phyloP scores from a whole-genome alignment of 306 rosid genomes.

The Dryas alaskensis region DNA sequence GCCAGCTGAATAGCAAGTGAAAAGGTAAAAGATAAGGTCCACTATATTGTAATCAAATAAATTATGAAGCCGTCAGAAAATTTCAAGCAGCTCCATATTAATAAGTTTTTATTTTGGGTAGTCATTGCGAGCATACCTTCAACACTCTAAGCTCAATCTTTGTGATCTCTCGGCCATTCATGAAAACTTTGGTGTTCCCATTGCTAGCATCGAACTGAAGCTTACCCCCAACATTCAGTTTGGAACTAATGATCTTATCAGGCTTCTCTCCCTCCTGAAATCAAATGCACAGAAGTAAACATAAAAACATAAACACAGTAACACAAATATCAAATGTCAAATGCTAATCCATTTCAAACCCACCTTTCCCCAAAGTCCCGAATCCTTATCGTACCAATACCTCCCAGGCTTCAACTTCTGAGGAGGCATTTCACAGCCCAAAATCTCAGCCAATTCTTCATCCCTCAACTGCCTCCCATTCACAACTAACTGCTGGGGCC shows the following conservation, averaged over 20 bases:
- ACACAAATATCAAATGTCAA: neutral
- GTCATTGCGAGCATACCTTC: slow-evolving; percentile 44
- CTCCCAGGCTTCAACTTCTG: slow-evolving; percentile 81
- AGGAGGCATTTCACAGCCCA: slow-evolving; percentile 69
- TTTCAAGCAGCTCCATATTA: neutral
- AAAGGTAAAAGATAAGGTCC: slow-evolving; percentile 18
- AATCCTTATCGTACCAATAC: slow-evolving; percentile 94
- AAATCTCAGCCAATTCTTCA: slow-evolving; percentile 77
- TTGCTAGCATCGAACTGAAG: slow-evolving; percentile 70
- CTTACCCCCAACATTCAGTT: slow-evolving; percentile 80
- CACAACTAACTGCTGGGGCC: slow-evolving; percentile 80
- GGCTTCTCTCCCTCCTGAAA: slow-evolving; percentile 93
- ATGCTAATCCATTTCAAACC: slow-evolving; percentile 14
- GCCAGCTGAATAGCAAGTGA: slow-evolving; percentile 60
- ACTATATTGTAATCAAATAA: neutral
- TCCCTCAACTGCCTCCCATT: slow-evolving; percentile 69
- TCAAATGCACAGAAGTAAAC: slow-evolving; percentile 9
- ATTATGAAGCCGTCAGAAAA: neutral
- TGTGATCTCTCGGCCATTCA: slow-evolving; percentile 90
- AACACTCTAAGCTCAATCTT: slow-evolving; percentile 74
- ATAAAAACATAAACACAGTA: neutral
- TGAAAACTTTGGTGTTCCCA: slow-evolving; percentile 75
- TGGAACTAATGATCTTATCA: slow-evolving; percentile 68
- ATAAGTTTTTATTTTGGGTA: neutral
- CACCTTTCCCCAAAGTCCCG: slow-evolving; percentile 96